phyloP scores from a whole-genome alignment of 2,329 filamentous ascomycete genomes.

The Ophiostoma tasmaniense region DNA sequence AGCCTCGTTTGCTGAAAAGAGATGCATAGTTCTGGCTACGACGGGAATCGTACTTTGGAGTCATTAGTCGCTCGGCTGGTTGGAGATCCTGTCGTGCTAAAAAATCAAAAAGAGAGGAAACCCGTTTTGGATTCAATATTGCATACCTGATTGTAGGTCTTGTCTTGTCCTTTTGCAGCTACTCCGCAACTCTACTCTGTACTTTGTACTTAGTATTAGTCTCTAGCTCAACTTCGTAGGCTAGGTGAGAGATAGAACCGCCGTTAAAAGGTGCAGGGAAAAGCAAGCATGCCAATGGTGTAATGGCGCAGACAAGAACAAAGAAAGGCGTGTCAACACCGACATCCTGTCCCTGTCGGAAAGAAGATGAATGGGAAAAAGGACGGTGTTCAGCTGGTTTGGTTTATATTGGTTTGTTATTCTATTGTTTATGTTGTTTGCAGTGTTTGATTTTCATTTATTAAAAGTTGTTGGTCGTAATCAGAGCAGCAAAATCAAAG shows the following conservation, averaged over 20 bases:
- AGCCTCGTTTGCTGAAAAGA: not conserved
- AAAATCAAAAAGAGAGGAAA: not conserved
- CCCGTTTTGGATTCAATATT: conserved; percentile 1
- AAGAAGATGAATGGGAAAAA: not conserved
- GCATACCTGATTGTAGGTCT: not conserved
- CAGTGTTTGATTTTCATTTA: too few relatives aligned
- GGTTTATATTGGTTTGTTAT: not conserved
- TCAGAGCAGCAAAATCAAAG: too few relatives aligned
- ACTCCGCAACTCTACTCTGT: not conserved
- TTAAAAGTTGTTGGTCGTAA: too few relatives aligned
- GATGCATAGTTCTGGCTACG: not conserved
- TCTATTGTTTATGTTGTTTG: too few relatives aligned
- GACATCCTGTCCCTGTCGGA: not conserved
- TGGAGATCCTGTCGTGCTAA: not conserved
- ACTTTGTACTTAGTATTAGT: too few relatives aligned
- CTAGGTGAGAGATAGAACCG: not conserved
- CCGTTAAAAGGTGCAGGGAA: not conserved
- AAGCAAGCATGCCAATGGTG: not conserved
- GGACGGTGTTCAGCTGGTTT: not conserved
- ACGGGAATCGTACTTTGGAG: not conserved
- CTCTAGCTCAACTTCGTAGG: too few relatives aligned
- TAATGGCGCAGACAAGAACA: not conserved
- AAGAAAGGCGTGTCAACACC: not conserved
- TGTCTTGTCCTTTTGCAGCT: not conserved
- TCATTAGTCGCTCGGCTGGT: too few relatives aligned